Base-by-base conservation (phyloP, 2,329 filamentous ascomycete genomes). In the Sporothrix mexicana region DNA sequence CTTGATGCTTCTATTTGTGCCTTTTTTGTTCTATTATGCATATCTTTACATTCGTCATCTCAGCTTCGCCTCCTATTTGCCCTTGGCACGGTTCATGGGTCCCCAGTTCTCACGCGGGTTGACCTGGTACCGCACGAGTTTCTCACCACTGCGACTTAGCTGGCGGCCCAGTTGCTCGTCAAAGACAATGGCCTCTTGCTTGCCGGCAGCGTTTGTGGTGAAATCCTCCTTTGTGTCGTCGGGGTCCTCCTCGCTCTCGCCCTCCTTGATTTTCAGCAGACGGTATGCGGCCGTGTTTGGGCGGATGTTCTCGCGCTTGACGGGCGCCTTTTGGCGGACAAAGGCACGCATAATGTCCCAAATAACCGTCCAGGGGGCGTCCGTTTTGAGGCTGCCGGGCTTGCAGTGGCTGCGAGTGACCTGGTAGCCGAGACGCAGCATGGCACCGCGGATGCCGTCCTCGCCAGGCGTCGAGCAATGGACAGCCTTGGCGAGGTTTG, bases 331-430 rank as follows among this genome's bases (percentile, higher is more conserved):
- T 79, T 97, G 94, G 30, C 91, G 88, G 15, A 93, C 89, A 94
- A 94, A 99, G 82, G 97, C 94, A 36, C 93, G 88, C 89, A 98
- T 96, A 41, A 98, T 85, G 79, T 97, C 92, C 95, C 96, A 98
- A 66, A 99, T 88, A 0, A 93, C 90, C 4, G 85, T 85, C 94
- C 94, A 99, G 0, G 95, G 93, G 15, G 96, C 96, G 81, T 98
- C 90, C 0, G 96, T 98, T 84, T 97, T 97, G 81, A 98, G 90
- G 78, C 93, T 96, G 36, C 95, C 95, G 0, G 93, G 88, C 76
- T 94, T 94, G 77, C 94, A 94, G 81, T 99, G 96, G 77, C 93
- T 97, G 78, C 95, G 90, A 0, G 93, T 93, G 3, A 92, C 92
- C 62, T 88, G 87, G 79, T 97, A 98, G 7, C 95, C 96, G 1